Conservation (phyloP, 345 rosid species). For the Eutrema heterophyllum region DNA sequence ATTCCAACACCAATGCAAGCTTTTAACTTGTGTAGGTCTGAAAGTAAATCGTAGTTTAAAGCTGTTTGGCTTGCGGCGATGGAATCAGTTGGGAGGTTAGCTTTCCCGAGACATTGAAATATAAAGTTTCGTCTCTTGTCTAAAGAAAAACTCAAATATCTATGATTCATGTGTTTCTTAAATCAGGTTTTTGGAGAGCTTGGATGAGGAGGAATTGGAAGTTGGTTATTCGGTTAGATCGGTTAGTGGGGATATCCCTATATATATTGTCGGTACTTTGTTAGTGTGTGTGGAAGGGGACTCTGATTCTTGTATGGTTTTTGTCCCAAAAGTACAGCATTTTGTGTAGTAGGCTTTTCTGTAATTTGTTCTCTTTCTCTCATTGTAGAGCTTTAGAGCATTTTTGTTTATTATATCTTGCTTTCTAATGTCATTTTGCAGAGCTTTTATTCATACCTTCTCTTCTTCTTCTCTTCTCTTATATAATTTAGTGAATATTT, state of each 20-base stretch:
- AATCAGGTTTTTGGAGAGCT: conserved; percentile 21
- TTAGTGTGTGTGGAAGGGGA: not conserved
- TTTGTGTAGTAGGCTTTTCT: conserved; percentile 31
- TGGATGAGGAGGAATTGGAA: conserved; percentile 7
- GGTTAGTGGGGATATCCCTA: conserved; percentile 15
- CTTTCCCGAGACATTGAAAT: not conserved
- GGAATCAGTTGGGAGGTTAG: conserved; percentile 20
- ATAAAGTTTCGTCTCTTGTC: not conserved
- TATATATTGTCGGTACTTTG: conserved; percentile 1
- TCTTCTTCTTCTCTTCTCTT: not conserved
- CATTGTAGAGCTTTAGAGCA: conserved; percentile 30
- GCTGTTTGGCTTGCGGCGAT: not conserved
- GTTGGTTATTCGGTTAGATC: conserved; percentile 19
- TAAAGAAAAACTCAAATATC: not conserved
- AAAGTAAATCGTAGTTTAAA: conserved; percentile 16
- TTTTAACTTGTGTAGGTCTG: conserved; percentile 17
- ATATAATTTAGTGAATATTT: no score
- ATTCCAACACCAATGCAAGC: not conserved
- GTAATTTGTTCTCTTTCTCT: conserved; percentile 28
- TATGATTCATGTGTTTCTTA: not conserved
- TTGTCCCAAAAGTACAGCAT: conserved; percentile 9
- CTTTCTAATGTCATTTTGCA: not conserved
- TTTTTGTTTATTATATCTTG: conserved; percentile 9
- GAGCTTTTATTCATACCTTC: not conserved
- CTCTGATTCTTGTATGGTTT: conserved; percentile 21